Evolutionary conservation across 106 monocot species (phyloP).

Genomic region (Vanilla planifolia): DNA sequence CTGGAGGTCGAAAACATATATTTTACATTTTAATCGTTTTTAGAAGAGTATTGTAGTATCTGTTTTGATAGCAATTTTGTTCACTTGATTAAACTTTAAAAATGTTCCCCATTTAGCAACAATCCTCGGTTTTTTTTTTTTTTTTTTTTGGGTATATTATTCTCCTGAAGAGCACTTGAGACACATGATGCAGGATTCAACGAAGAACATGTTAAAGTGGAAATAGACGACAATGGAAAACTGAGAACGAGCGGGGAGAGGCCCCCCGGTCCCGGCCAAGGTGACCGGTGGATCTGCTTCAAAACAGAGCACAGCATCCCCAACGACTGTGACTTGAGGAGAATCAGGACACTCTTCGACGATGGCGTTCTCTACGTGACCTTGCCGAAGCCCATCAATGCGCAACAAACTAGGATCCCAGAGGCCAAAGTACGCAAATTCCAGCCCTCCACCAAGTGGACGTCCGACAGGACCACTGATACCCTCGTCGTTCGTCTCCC

Average conservation of each 20-base stretch:
- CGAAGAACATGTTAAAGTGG: slow-evolving; percentile 4
- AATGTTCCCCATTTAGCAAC: background rate
- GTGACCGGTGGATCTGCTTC: background rate
- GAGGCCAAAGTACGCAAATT: background rate
- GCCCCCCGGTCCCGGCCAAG: too few relatives aligned
- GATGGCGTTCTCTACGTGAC: slow-evolving; percentile 6
- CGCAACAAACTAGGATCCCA: background rate
- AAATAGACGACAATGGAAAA: background rate
- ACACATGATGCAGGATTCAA: slow-evolving; percentile 13
- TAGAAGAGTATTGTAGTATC: background rate
- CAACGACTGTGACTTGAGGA: background rate
- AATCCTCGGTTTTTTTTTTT: too few relatives aligned
- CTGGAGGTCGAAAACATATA: background rate
- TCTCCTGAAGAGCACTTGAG: background rate
- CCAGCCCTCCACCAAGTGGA: background rate
- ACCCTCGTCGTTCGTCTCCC: background rate
- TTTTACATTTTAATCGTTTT: background rate
- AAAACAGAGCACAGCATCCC: background rate
- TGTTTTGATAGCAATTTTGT: too few relatives aligned
- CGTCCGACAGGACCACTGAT: background rate
- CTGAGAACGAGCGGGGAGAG: background rate
- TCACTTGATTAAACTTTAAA: background rate
- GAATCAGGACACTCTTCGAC: slow-evolving; percentile 1
- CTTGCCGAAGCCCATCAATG: background rate
- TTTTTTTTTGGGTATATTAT: too few relatives aligned